Base-by-base conservation (phyloP, 2,329 filamentous ascomycete species). In the Fusarium pseudoanthophilum region DNA sequence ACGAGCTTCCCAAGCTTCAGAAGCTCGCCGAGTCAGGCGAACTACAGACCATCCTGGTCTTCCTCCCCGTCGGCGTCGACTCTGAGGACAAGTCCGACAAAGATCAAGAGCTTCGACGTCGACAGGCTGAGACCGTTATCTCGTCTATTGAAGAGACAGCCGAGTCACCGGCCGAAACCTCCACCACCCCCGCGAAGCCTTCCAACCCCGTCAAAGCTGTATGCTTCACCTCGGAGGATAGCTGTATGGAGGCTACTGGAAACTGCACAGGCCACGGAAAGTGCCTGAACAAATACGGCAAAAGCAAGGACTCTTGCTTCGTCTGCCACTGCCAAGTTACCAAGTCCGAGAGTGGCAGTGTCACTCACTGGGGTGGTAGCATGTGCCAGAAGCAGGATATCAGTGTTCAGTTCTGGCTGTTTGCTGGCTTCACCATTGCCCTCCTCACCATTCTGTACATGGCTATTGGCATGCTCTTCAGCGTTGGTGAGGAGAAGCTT, bases 361-460 rank as follows among this genome's bases (percentile, higher is more conserved):
- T 90, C 20, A 90, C 90, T 1, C 88, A 91, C 79, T 98, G 95
- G 94, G 95, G 91, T 56, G 96, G 96, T 21, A 86, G 90, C 42
- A 92, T 92, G 52, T 99, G 96, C 85, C 91, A 96, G 80, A 99
- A 98, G 90, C 89, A 92, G 82, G 95, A 99, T 79, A 86, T 98
- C 59, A 97, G 94, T 80, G 89, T 92, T 34, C 92, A 93, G 10
- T 98, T 99, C 84, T 97, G 95, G 90, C 85, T 99, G 57, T 91
- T 99, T 77, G 89, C 90, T 18, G 90, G 92, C 13, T 92, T 96
- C 76, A 92, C 89, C 8, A 84, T 98, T 53, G 83, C 91, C 42
- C 85, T 97, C 71, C 83, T 96, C 3, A 88, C 89, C 52, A 83
- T 93, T 42, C 84, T 97, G 34, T 87, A 86, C 42, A 91, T 92